Conservation (phyloP, 306 rosid genomes). For the Dalbergia cultrata region DNA sequence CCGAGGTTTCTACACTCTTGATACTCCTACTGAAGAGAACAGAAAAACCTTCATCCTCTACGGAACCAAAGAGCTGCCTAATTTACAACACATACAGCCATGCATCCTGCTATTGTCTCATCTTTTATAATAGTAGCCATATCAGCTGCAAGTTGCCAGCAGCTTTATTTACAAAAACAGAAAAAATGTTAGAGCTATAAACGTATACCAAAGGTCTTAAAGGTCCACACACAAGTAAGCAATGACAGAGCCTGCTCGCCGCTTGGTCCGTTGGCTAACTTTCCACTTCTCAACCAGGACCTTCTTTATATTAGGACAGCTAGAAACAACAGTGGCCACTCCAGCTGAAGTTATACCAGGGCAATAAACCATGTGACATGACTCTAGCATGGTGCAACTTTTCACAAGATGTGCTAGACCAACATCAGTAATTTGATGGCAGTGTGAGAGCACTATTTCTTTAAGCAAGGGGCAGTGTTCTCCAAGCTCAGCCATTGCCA, state of each 20-base stretch:
- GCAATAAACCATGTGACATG: constrained; percentile 88
- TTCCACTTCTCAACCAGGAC: constrained; percentile 84
- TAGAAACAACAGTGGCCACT: constrained; percentile 75
- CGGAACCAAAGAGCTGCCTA: constrained; percentile 1
- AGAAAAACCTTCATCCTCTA: background rate
- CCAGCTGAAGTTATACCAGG: constrained; percentile 72
- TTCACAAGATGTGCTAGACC: constrained; percentile 74
- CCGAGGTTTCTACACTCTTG: background rate
- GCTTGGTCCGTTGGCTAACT: constrained; percentile 80
- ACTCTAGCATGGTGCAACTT: constrained; percentile 66
- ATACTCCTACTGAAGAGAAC: background rate
- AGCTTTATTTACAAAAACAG: constrained; percentile 16
- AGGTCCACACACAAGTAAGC: constrained; percentile 81
- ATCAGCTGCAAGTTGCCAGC: constrained; percentile 23
- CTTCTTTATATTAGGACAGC: constrained; percentile 79
- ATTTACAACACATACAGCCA: constrained; percentile 1
- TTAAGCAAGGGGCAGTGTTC: constrained; percentile 74
- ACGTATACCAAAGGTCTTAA: constrained; percentile 37
- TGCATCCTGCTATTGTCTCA: constrained; percentile 17
- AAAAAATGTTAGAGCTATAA: constrained; percentile 4
- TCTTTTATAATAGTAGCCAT: background rate
- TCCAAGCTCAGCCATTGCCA: constrained; percentile 81
- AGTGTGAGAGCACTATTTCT: constrained; percentile 75
- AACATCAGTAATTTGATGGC: constrained; percentile 76
- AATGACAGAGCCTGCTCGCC: constrained; percentile 76